These are phyloP conservation scores for Plasmodium berghei DNA, from an alignment of 169 alveolate genomes.

Conservation along the genomic window DNA sequence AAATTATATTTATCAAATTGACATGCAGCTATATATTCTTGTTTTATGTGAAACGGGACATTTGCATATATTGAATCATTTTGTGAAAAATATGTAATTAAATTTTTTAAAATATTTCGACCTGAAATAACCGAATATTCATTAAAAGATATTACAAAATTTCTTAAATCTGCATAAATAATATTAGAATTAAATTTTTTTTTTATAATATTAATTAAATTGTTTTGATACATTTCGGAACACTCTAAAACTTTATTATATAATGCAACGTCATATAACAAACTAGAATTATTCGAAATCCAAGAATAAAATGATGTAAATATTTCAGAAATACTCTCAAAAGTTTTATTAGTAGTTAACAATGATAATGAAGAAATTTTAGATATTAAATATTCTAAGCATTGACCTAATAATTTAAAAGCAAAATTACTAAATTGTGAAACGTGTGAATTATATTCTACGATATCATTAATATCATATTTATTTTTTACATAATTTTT, in stretches of 20 bases:
- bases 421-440: slow-evolving; percentile 71
- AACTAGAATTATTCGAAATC: slow-evolving; percentile 70
- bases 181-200: slow-evolving; percentile 77
- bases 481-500: slow-evolving; percentile 41
- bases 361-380: slow-evolving; percentile 47
- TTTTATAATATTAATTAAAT: slow-evolving; percentile 77
- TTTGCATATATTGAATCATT: slow-evolving; percentile 81
- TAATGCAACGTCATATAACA: slow-evolving; percentile 62
- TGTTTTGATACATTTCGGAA: slow-evolving; percentile 76
- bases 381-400: slow-evolving; percentile 55
- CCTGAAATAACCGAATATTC: slow-evolving; percentile 83
- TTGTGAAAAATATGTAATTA: slow-evolving; percentile 77
- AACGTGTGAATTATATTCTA: slow-evolving; percentile 56
- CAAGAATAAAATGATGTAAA: slow-evolving; percentile 68
- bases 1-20: slow-evolving; percentile 81
- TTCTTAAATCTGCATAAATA: slow-evolving; percentile 80
- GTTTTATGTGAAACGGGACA: slow-evolving; percentile 82
- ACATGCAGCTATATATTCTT: slow-evolving; percentile 84
- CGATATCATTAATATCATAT: slow-evolving; percentile 60
- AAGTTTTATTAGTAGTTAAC: slow-evolving; percentile 51
- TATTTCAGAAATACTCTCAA: slow-evolving; percentile 66
- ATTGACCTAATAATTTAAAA: slow-evolving; percentile 50
- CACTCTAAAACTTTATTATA: slow-evolving; percentile 72
- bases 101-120: slow-evolving; percentile 78
- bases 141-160: slow-evolving; percentile 80